These are phyloP conservation scores for Alternaria longipes DNA, from an alignment of 2,329 filamentous ascomycete genomes.

Conservation along the genomic window DNA sequence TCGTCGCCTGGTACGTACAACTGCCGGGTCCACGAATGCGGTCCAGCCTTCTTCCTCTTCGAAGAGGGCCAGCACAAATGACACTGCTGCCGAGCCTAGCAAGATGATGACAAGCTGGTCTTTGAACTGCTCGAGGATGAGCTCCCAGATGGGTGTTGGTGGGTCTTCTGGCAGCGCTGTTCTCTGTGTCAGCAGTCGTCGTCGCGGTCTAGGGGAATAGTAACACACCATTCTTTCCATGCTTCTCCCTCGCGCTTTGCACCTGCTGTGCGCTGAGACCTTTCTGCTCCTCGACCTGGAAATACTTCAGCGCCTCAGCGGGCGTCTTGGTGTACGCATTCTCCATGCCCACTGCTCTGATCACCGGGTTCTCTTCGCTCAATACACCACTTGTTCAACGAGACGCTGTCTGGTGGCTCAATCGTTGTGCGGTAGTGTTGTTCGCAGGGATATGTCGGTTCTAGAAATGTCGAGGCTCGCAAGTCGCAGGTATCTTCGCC, in stretches of 20 bases:
- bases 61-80: conserved; percentile 90
- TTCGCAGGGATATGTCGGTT: conserved; percentile 3
- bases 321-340: conserved; percentile 61
- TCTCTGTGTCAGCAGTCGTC: conserved; percentile 15
- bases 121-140: conserved; percentile 98
- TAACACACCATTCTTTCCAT: conserved; percentile 64
- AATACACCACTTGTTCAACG: background rate
- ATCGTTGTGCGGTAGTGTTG: conserved; percentile 11
- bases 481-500: conserved; percentile 5
- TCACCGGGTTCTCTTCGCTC: conserved; percentile 10
- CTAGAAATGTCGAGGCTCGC: conserved; percentile 2
- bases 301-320: conserved; percentile 61
- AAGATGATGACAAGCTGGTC: conserved; percentile 97
- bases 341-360: conserved; percentile 56
- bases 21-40: conserved; percentile 93
- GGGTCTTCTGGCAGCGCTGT: conserved; percentile 85
- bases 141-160: conserved; percentile 93
- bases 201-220: background rate
- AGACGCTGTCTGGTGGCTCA: background rate
- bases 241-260: conserved; percentile 54
- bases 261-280: conserved; percentile 63
- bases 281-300: conserved; percentile 60
- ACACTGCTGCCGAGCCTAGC: conserved; percentile 89
- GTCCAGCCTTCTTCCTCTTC: conserved; percentile 95
- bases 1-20: conserved; percentile 69